Conservation (phyloP, 805 yeast genomes). For the Ogataea paradorogensis region DNA sequence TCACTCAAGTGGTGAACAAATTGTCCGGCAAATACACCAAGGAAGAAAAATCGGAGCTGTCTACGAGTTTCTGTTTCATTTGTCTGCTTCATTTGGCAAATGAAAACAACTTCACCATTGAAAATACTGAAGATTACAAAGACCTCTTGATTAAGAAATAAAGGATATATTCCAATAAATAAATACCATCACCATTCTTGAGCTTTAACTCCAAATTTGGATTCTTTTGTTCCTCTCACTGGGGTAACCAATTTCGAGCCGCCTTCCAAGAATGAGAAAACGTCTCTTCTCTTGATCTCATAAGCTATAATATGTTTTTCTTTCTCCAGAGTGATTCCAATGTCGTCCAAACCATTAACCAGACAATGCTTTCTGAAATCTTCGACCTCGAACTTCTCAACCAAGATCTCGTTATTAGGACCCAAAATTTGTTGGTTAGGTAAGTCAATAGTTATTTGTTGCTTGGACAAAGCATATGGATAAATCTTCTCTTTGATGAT, state of each 20-base stretch:
- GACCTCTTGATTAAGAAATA: slow-evolving; percentile 35
- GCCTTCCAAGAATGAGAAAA: slow-evolving; percentile 90
- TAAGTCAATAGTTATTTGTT: slow-evolving; percentile 72
- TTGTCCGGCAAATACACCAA: slow-evolving; percentile 37
- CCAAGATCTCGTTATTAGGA: slow-evolving; percentile 67
- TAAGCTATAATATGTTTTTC: slow-evolving; percentile 71
- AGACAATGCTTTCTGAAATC: slow-evolving; percentile 92
- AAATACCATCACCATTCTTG: slow-evolving; percentile 63
- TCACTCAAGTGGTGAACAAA: slow-evolving; percentile 36
- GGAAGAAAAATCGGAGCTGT: slow-evolving; percentile 40
- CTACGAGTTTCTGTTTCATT: slow-evolving; percentile 50
- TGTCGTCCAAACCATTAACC: slow-evolving; percentile 93
- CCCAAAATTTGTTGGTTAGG: slow-evolving; percentile 78
- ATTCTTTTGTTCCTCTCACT: slow-evolving; percentile 63
- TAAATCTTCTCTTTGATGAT: slow-evolving; percentile 66
- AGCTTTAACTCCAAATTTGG: slow-evolving; percentile 60
- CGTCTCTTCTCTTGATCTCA: slow-evolving; percentile 73
- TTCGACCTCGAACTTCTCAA: slow-evolving; percentile 84
- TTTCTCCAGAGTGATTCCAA: slow-evolving; percentile 90
- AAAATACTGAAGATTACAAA: slow-evolving; percentile 33
- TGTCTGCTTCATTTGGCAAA: slow-evolving; percentile 49
- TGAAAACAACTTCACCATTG: slow-evolving; percentile 43
- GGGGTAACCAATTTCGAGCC: slow-evolving; percentile 70
- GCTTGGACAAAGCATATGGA: slow-evolving; percentile 78
- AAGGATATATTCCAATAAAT: slow-evolving; percentile 6